Evolutionary conservation across 2,329 filamentous ascomycete genomes (phyloP).

Genomic region (Amauroascus niger): DNA sequence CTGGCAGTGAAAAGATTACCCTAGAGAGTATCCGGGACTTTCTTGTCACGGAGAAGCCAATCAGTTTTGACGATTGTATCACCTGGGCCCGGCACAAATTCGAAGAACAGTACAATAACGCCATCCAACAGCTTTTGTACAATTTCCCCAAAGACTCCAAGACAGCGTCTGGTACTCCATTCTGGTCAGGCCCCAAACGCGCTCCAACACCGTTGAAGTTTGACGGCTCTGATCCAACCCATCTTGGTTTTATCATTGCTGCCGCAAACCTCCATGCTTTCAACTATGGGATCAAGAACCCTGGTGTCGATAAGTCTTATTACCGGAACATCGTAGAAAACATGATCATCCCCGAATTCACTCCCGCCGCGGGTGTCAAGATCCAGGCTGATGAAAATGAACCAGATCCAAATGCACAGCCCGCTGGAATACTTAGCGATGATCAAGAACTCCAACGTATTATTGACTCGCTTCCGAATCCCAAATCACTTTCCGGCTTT

Average conservation of each 20-base stretch:
- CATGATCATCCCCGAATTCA: constrained; percentile 93
- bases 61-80: constrained; percentile 92
- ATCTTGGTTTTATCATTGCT: constrained; percentile 78
- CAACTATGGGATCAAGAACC: constrained; percentile 95
- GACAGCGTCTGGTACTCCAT: constrained; percentile 78
- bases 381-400: constrained; percentile 96
- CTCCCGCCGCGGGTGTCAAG: constrained; percentile 80
- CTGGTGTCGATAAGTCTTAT: constrained; percentile 57
- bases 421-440: constrained; percentile 46
- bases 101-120: constrained; percentile 94
- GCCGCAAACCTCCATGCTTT: constrained; percentile 90
- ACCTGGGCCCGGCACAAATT: constrained; percentile 90
- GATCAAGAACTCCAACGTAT: constrained; percentile 69
- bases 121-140: constrained; percentile 86
- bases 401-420: constrained; percentile 73
- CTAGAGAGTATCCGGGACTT: constrained; percentile 83
- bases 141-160: constrained; percentile 94
- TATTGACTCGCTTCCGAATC: constrained; percentile 60
- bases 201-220: constrained; percentile 88
- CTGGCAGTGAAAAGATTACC: constrained; percentile 88
- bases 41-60: constrained; percentile 80
- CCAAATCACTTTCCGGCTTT: constrained; percentile 75
- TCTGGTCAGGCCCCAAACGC: constrained; percentile 98
- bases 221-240: constrained; percentile 70
- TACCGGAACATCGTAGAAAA: constrained; percentile 75